phyloP scores from a whole-genome alignment of 1,139 yeast genomes.

The Pneumocystis carinii region DNA sequence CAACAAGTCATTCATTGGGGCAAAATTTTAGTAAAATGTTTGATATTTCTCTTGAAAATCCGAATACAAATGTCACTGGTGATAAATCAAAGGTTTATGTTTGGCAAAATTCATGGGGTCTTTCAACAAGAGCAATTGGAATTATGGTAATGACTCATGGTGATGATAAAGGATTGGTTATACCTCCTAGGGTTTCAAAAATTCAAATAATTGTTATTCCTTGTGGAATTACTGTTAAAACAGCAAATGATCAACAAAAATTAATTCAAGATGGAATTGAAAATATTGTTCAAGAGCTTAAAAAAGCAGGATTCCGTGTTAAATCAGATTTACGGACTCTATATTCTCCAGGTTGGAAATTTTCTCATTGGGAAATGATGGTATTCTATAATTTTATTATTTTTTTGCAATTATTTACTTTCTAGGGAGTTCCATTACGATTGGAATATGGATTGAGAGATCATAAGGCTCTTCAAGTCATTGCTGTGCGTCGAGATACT shows the following conservation, averaged over 20 bases:
- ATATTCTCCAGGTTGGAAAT: conserved; percentile 98
- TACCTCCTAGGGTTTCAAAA: conserved; percentile 95
- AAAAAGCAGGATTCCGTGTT: conserved; percentile 47
- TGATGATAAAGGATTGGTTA: conserved; percentile 93
- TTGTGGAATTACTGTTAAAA: conserved; percentile 83
- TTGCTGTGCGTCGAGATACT: conserved; percentile 87
- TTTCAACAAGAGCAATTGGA: conserved; percentile 96
- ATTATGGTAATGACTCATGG: conserved; percentile 99
- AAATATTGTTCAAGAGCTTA: conserved; percentile 45
- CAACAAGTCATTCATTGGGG: conserved; percentile 94
- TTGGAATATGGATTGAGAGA: conserved; percentile 95
- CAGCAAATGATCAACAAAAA: conserved; percentile 58
- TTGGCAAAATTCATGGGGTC: conserved; percentile 98
- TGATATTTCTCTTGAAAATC: conserved; percentile 86
- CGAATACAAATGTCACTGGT: conserved; percentile 37
- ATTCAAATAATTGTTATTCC: conserved; percentile 85
- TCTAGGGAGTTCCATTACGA: conserved; percentile 83
- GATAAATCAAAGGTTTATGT: conserved; percentile 72
- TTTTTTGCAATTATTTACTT: background rate
- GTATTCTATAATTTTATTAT: background rate
- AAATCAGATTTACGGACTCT: conserved; percentile 79
- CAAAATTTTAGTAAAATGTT: conserved; percentile 98
- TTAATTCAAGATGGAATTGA: conserved; percentile 56
- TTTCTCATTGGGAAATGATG: conserved; percentile 80
- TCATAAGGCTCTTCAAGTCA: conserved; percentile 58